Base-by-base conservation (phyloP, 139 green algal genomes). In the Haematococcus lacustris region DNA sequence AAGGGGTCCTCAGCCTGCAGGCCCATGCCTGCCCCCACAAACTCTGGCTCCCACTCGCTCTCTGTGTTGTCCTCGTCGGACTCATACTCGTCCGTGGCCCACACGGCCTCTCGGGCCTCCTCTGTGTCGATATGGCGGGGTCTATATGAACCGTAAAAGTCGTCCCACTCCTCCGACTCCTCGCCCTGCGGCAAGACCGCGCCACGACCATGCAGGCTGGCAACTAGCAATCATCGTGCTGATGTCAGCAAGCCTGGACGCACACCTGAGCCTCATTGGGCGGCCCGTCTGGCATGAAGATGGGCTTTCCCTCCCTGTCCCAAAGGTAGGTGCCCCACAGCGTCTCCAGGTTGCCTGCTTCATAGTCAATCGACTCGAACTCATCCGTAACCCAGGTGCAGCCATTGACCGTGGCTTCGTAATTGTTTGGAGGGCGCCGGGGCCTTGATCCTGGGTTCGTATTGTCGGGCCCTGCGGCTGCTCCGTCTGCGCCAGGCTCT, bases 51-150 rank as follows among this genome's bases (percentile, higher is more conserved):
- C 80, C 80, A 89, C 66, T 86, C 80, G 70, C 70, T 80, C 66
- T 89, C 83, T 28, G 83, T 89, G 78, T 83, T 83, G 64, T 88
- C 83, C 80, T 88, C 83, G 40, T 88, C 83, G 0, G 77, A 85
- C 66, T 88, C 83, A 37, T 86, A 88, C 75, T 88, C 83, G 43
- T 88, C 83, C 2, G 83, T 88, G n/a, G 71, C 78, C 83, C 83
- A 88, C 38, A 88, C 75, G 9, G 83, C 83, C 39, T 85, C 80
- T 32, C 80, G 72, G 17, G 80, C 83, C 30, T 88, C 83, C 13
- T 88, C 83, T 5, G 69, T 80, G 69, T 85, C 76, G 6, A 86
- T 51, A 66, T 77, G 34, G 38, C 83, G 80, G 2, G 80, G 83
- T 26, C 83, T 71, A 38, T 82, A 80, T 30, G 80, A 77, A 50